Base-by-base conservation (phyloP, 2,329 filamentous ascomycete genomes). In the Aureobasidium sp. region DNA sequence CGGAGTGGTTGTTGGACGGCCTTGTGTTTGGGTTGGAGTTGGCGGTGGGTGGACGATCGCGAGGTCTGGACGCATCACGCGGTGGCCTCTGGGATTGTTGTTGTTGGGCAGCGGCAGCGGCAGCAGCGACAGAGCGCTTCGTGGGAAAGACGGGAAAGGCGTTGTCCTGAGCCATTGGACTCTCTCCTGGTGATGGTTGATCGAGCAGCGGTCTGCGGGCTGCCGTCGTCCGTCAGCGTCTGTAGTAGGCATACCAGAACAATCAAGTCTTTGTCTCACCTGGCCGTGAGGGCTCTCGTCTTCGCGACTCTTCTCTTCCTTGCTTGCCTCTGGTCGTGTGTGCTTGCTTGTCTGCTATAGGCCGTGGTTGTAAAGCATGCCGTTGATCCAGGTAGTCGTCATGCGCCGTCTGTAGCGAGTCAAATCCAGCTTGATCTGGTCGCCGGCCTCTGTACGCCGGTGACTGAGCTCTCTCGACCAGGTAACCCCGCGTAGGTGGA, bases 121-220 rank as follows among this genome's bases (percentile, higher is more conserved):
- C 48, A 37, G 50, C 34, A 52, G 67, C 66, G 26, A 67, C 68
- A 51, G 62, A 53, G 43, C 71, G 68, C 55, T 69, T 66, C 26
- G 69, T 68, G 15, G 76, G 76, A 65, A 81, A 81, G 0, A 72
- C 71, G 7, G 79, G 79, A 60, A 81, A 81, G 0, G 79, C 77
- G 64, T 78, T 81, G 67, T 81, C 79, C 56, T 71, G 71, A 2
- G 66, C 64, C 27, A 72, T 37, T 3, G 66, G 47, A 51, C 32
- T 51, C n/a, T 51, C 64, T 27, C 70, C 67, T 2, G 72, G 72
- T 9, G 69, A 69, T 20, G 59, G 57, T 7, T 66, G 62, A 24
- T 69, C 67, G 13, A 68, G 65, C 51, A 73, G 67, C 60, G 72
- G 67, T 55, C 65, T 69, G 6, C 63, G 61, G 3, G 26, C 47